Evolutionary conservation across 805 yeast genomes (phyloP), one percentile per base, ranked within the genome.

Genomic region (Pichia gijzeniarum): DNA sequence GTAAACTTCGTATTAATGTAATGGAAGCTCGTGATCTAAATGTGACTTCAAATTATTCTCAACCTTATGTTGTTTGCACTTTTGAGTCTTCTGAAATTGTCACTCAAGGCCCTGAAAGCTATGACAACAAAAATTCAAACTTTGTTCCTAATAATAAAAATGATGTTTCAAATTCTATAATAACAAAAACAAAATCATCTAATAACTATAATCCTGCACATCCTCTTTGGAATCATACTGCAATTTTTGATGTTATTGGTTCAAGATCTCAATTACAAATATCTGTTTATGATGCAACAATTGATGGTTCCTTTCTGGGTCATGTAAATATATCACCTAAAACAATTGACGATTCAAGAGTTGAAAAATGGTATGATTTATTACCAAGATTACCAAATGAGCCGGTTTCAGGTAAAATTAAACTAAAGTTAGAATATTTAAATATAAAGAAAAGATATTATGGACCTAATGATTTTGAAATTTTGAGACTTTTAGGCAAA

Each of bases 381-480:
- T 76, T 79, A 56, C 76, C 90, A 16, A 79, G 96, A 56, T 77
- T 80, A 21, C 73, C 76, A 30, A 88, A 89, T 43, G 95, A 86
- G 59, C 70, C 76, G 28, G 87, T 86, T 12, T 63, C 80, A 1
- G 98, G 98, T 42, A 81, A 81, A 44, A 79, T 91, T 48, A 79
- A 80, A 54, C 79, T 93, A 45, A 74, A 78, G 52, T 78, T 90
- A 74, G 80, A 79, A 52, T 91, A 82, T 64, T 79, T 79, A 39
- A 69, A 78, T 31, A 79, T 85, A 18, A 70, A 78, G 41, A 83
- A 85, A 63, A 79, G 80, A 56, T 86, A 83, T 55, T 86, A 83
- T 59, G 96, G 96, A 1, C 99, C 99, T 5, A 83, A 82, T 42
- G 98, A 93, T 66, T 93, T 93, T 65, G 96, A 90, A 63, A 88